phyloP scores from a whole-genome alignment of 1,284 basidiomycete species.

The Leccinum ponderosum region DNA sequence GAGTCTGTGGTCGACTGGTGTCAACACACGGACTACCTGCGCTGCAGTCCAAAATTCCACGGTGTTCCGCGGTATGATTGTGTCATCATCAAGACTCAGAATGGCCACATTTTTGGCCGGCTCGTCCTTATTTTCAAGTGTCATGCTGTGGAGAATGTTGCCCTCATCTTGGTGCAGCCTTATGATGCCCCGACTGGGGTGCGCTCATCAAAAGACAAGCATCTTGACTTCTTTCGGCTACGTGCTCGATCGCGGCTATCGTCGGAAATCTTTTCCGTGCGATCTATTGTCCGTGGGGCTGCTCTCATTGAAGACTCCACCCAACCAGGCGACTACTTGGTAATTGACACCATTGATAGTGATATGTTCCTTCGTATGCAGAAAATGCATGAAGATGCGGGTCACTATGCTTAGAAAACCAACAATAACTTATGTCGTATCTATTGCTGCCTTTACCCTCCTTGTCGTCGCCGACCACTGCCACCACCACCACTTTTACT shows the following conservation, averaged over 20 bases:
- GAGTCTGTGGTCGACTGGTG: conserved; percentile 32
- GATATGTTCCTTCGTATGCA: background rate
- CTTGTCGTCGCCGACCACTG: no score
- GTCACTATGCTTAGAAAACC: background rate
- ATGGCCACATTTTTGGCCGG: conserved; percentile 16
- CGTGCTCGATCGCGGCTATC: conserved; percentile 5
- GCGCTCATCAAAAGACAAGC: conserved; percentile 17
- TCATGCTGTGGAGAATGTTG: background rate
- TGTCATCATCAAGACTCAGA: conserved; percentile 20
- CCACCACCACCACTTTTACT: conserved; percentile 46
- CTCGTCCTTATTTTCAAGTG: conserved; percentile 27
- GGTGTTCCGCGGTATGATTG: conserved; percentile 25
- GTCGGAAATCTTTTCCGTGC: conserved; percentile 23
- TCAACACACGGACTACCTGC: conserved; percentile 21
- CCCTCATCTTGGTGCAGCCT: conserved; percentile 27
- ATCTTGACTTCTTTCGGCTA: conserved; percentile 25
- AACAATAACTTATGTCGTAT: background rate
- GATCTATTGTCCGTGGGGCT: conserved; percentile 28
- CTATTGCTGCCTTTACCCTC: no score
- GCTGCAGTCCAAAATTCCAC: conserved; percentile 30
- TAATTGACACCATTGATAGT: conserved; percentile 3
- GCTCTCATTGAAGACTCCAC: conserved; percentile 22
- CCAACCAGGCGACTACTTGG: conserved; percentile 21
- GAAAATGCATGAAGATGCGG: background rate
- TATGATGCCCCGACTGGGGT: conserved; percentile 16